Evolutionary conservation across 2,329 filamentous ascomycete species (phyloP), one percentile per base, ranked within the genome.

Genomic region (Hypoxylon sp.): DNA sequence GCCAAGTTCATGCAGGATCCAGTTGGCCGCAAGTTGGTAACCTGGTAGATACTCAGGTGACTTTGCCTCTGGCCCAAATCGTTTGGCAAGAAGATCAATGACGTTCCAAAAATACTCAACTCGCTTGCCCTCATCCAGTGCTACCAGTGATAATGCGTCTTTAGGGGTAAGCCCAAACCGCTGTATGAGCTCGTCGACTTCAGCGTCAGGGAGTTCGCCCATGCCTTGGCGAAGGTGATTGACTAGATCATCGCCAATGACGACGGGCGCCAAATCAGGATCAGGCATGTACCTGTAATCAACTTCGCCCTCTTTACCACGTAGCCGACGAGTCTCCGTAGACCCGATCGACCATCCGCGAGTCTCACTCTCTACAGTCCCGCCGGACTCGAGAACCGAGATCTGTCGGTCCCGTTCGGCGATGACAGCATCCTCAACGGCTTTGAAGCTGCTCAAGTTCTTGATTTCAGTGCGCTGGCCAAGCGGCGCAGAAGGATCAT

Each of bases 201-300:
- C 86, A 15, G 84, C 80, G 68, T 97, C 93, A 0, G 94, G 93
- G 8, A 91, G 80, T 20, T 86, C 82, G 4, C 92, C 91, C 62
- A 97, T 79, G 0, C 84, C 90, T 0, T 77, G 70, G 19, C 78
- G 79, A 13, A 98, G 81, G 66, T 89, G 82, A 4, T 82, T 73
- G 4, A 97, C 80, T 0, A 98, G 82, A 59, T 91, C 88, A 1
- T 83, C 74, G 6, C 88, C 89, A 63, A 99, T 90, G 2, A 93
- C 75, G 1, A 99, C 82, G 1, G 95, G 93, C 0, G 87, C 85
- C 13, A 99, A 83, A 74, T 99, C 95, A 4, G 95, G 92, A 75
- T 99, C 95, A 0, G 95, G 94, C 94, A 99, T 98, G 75, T 99
- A 99, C 43, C 95, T 86, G 77, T 99, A 99, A 77, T 99, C 95